Conservation (phyloP, 108 stramenopile species). For the Stephanodiscus triporus region DNA sequence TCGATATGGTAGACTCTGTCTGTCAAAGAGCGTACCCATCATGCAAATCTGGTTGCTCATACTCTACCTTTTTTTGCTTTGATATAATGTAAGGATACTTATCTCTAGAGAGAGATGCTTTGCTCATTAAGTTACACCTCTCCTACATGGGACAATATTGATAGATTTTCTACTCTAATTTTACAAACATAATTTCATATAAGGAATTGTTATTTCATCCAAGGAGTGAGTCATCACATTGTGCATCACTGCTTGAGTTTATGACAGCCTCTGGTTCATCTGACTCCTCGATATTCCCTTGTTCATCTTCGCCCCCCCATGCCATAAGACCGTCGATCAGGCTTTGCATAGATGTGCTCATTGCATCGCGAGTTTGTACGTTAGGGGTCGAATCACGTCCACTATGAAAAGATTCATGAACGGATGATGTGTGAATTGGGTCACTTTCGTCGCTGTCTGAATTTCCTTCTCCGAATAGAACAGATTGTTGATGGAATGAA, state of each 20-base stretch:
- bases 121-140: too few species aligned
- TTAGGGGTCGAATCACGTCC: not conserved
- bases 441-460: conserved; percentile 16
- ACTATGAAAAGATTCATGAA: conserved; percentile 1
- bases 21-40: too few species aligned
- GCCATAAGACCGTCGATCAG: conserved; percentile 87
- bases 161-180: not conserved
- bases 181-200: not conserved
- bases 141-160: not conserved
- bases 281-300: conserved; percentile 44
- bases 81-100: too few species aligned
- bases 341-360: conserved; percentile 81
- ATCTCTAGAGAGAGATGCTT: not conserved
- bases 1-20: too few species aligned
- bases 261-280: conserved; percentile 8
- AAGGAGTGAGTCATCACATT: not conserved
- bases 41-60: too few species aligned
- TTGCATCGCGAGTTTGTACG: conserved; percentile 30
- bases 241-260: not conserved
- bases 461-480: conserved; percentile 4
- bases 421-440: not conserved
- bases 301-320: conserved; percentile 80
- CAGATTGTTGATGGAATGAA: conserved; percentile 24
- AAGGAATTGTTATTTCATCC: not conserved
- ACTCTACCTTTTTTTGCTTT: too few species aligned